Percentiles rank a stretch among this genome's conserved stretches.
These are phyloP conservation scores for Poterioochromonas sp. DNA, from an alignment of 352 stramenopile species.

Conservation along the genomic window DNA sequence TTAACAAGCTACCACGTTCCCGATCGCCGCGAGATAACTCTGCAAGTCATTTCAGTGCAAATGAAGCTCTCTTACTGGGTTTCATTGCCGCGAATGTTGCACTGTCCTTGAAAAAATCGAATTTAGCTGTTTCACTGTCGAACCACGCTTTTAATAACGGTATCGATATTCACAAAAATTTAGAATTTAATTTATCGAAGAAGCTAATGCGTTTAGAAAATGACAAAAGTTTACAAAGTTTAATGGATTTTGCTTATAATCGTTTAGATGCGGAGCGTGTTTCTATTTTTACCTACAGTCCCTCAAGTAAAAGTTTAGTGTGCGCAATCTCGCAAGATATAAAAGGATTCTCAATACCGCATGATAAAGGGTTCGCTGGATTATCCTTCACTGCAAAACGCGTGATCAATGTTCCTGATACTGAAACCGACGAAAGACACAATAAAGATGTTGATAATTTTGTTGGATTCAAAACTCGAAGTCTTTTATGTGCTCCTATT, in stretches of 20 bases:
- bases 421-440: neutral
- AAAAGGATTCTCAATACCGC: slow-evolving; percentile 15
- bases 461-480: neutral
- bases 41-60: neutral
- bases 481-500: neutral
- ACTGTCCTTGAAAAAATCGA: neutral
- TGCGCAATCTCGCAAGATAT: slow-evolving; percentile 22
- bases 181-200: neutral
- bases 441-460: neutral
- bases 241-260: neutral
- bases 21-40: neutral
- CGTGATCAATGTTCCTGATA: slow-evolving; percentile 5
- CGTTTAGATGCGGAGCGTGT: neutral
- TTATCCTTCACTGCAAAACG: neutral
- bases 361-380: slow-evolving; percentile 6
- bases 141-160: neutral
- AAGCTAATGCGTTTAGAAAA: neutral
- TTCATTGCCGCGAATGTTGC: slow-evolving; percentile 17
- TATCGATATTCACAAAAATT: neutral
- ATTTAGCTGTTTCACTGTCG: neutral
- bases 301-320: neutral
- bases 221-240: neutral
- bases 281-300: slow-evolving; percentile 21
- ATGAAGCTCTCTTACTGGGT: neutral
- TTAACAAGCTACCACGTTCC: neutral